A percentile compares a stretch with the other conserved stretches of the same genome.
phyloP scores from a whole-genome alignment of 2,329 filamentous ascomycete genomes.

The Fusarium hostae region DNA sequence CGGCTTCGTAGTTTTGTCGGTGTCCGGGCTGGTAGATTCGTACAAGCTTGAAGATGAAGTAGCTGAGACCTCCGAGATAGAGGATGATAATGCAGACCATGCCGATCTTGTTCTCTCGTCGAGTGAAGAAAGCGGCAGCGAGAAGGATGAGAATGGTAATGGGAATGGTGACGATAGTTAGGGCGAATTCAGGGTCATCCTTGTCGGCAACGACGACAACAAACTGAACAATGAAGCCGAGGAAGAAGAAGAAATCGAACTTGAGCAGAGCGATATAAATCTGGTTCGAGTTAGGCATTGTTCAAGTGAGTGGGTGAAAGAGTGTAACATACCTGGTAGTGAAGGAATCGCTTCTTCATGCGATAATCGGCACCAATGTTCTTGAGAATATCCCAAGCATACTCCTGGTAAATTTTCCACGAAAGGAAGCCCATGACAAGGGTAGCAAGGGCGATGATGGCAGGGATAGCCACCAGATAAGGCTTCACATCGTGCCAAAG shows the following conservation, averaged over 20 bases:
- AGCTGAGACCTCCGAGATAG: constrained; percentile 88
- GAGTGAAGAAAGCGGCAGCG: constrained; percentile 85
- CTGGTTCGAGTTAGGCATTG: constrained; percentile 56
- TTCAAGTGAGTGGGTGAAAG: neutral
- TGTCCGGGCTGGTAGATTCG: constrained; percentile 85
- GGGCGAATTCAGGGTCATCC: constrained; percentile 78
- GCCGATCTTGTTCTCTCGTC: constrained; percentile 81
- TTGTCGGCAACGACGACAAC: constrained; percentile 84
- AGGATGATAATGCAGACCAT: constrained; percentile 83
- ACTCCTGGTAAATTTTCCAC: constrained; percentile 98
- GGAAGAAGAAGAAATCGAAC: constrained; percentile 99
- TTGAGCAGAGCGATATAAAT: constrained; percentile 98
- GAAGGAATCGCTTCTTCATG: constrained; percentile 95
- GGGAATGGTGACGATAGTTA: constrained; percentile 90
- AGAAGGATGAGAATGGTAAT: constrained; percentile 91
- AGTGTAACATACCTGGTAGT: constrained; percentile 80
- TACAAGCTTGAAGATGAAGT: constrained; percentile 98
- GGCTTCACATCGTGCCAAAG: constrained; percentile 79
- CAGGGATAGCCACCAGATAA: constrained; percentile 86
- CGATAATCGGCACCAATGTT: constrained; percentile 97
- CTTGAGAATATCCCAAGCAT: constrained; percentile 99
- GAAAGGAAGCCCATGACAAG: constrained; percentile 79
- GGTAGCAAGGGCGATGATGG: constrained; percentile 81
- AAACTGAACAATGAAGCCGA: constrained; percentile 98
- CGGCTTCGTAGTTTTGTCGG: constrained; percentile 74